These are phyloP conservation scores for Zasmidium citrigriseum DNA, from an alignment of 2,329 filamentous ascomycete species.

Conservation along the genomic window DNA sequence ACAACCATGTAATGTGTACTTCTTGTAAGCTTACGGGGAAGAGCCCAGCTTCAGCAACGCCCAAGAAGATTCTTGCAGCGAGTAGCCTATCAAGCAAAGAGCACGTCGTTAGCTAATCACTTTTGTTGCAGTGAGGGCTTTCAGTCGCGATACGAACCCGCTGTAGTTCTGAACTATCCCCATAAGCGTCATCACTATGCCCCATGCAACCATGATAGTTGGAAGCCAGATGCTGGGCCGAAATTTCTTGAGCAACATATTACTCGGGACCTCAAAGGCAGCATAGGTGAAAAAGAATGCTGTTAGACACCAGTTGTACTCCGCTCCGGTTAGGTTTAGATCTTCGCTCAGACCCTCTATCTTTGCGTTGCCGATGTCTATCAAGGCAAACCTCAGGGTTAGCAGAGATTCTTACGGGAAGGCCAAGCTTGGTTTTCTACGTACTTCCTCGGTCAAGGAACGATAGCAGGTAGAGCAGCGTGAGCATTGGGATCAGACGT, in stretches of 20 bases:
- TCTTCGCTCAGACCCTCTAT: slow-evolving; percentile 27
- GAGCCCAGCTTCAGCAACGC: slow-evolving; percentile 28
- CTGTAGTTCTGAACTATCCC: slow-evolving; percentile 29
- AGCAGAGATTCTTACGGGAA: not conserved
- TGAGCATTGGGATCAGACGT: slow-evolving; percentile 40
- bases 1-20: not conserved
- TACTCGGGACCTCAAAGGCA: slow-evolving; percentile 39
- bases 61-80: slow-evolving; percentile 26
- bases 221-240: slow-evolving; percentile 31
- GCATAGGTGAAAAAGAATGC: slow-evolving; percentile 41
- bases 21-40: slow-evolving; percentile 7
- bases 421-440: not conserved
- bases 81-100: too few relatives aligned
- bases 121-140: too few relatives aligned
- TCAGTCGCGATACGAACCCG: too few relatives aligned
- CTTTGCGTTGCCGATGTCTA: slow-evolving; percentile 33
- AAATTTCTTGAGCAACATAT: slow-evolving; percentile 32
- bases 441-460: slow-evolving; percentile 34
- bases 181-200: slow-evolving; percentile 13
- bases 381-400: too few relatives aligned
- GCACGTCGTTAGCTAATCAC: too few relatives aligned
- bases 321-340: slow-evolving; percentile 11
- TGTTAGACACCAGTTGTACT: slow-evolving; percentile 39
- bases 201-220: slow-evolving; percentile 28
- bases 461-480: slow-evolving; percentile 39